Evolutionary conservation across 1,139 yeast genomes (phyloP).

Genomic region (Candida glucosophila): DNA sequence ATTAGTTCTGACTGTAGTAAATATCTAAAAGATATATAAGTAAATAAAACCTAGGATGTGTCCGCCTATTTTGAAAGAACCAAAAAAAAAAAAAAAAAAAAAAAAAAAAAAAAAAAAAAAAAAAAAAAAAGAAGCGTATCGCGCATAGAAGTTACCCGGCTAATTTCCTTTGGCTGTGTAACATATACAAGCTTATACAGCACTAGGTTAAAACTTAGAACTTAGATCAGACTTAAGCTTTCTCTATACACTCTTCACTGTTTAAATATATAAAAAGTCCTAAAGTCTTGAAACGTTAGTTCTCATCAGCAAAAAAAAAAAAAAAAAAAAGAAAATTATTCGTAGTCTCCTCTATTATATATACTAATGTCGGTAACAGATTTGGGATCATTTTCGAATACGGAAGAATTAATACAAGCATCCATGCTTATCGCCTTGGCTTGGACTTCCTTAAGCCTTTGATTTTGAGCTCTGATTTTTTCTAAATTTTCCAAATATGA

Average conservation of each 20-base stretch:
- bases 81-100: not conserved
- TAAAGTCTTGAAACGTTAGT: no score
- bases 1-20: no score
- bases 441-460: constrained; percentile 42
- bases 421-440: constrained; percentile 33
- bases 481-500: constrained; percentile 77
- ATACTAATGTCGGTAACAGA: constrained; percentile 89
- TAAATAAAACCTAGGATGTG: not conserved
- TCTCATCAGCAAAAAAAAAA: no score
- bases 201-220: not conserved
- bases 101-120: not conserved
- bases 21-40: not conserved
- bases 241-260: no score
- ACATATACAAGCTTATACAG: no score
- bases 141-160: no score
- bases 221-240: not conserved
- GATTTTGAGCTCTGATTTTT: constrained; percentile 73
- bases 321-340: not conserved
- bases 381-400: constrained; percentile 58
- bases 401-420: constrained; percentile 38
- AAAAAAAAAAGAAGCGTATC: not conserved
- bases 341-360: constrained; percentile 78
- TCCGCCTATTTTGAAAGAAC: no score
- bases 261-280: no score
- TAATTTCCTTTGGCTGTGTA: no score